Evolutionary conservation across 2,329 filamentous ascomycete genomes (phyloP).

Genomic region (Aspergillus piperis): DNA sequence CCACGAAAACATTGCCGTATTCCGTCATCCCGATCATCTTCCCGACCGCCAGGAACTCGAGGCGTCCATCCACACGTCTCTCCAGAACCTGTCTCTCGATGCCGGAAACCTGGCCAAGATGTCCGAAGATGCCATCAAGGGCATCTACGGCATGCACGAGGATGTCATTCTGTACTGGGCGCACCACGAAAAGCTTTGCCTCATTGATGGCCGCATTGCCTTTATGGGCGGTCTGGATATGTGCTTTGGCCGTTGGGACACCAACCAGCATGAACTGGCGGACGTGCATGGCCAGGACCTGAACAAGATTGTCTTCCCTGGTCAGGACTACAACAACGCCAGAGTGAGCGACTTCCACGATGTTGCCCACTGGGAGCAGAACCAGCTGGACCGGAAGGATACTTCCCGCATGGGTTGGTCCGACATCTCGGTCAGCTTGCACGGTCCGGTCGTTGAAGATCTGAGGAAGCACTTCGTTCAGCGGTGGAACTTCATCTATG

Average conservation of each 20-base stretch:
- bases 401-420: constrained; percentile 91
- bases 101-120: constrained; percentile 62
- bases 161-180: constrained; percentile 88
- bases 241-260: constrained; percentile 87
- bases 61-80: constrained; percentile 57
- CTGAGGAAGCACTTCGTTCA: constrained; percentile 77
- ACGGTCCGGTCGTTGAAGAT: constrained; percentile 73
- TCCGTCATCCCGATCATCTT: constrained; percentile 85
- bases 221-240: constrained; percentile 93
- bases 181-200: constrained; percentile 86
- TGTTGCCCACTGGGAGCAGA: constrained; percentile 76
- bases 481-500: constrained; percentile 88
- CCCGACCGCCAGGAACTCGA: constrained; percentile 70
- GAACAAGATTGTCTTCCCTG: constrained; percentile 76
- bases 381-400: constrained; percentile 78
- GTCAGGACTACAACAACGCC: constrained; percentile 92
- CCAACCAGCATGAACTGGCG: constrained; percentile 79
- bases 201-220: constrained; percentile 74
- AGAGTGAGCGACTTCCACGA: constrained; percentile 78
- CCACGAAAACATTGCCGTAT: constrained; percentile 83
- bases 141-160: constrained; percentile 77
- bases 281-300: constrained; percentile 80
- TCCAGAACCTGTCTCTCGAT: constrained; percentile 58
- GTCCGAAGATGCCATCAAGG: constrained; percentile 71
- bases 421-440: constrained; percentile 76